Base-by-base conservation (phyloP, 148 eudicot genomes). In the Silene conica region DNA sequence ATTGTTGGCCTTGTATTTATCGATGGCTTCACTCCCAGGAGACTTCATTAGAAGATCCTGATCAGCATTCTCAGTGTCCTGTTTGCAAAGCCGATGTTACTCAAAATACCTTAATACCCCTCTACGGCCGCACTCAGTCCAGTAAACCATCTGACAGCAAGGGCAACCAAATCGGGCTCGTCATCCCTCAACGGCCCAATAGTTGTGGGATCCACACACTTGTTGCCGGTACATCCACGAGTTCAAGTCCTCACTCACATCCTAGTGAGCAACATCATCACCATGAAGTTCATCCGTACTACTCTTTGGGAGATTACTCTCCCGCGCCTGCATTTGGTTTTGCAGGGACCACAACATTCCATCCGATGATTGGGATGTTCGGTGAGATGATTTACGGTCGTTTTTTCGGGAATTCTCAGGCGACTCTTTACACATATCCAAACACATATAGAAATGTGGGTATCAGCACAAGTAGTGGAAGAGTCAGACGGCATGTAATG, bases 1-100 rank as follows among this genome's bases (percentile, higher is more conserved):
- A 87, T 64, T 93, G 98, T 67, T 93, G 98, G 98, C 98, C 95
- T 25, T 93, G 98, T 79, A 91, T 93, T 58, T 93, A 91, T 84
- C 81, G 80, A 70, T 93, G 98, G 98, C 83, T 93, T 16, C 85
- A 79, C 55, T 82, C 79, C 45, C 84, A 80, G 77, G 79, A 61
- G 69, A 22, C 59, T 55, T 69, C 84, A 1, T 34, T 81, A 1
- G 85, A 84, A 72, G 67, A 77, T 14, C 68, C 57, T 1, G 67
- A 83, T 22, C 71, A 76, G 10, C 85, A 82, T 12, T 87, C 92
- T 3, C 83, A 89, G 46, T 93, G 98, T 81, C 98, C 98, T 7
- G 91, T 93, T 5, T 93, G 98, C 87, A 93, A 93, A 83, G 78
- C 89, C 6, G 83, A 81, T 45, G 82, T 90, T 25, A 79, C 93